These are phyloP conservation scores for Phytopythium sindhum DNA, from an alignment of 352 stramenopile species.

Conservation along the genomic window DNA sequence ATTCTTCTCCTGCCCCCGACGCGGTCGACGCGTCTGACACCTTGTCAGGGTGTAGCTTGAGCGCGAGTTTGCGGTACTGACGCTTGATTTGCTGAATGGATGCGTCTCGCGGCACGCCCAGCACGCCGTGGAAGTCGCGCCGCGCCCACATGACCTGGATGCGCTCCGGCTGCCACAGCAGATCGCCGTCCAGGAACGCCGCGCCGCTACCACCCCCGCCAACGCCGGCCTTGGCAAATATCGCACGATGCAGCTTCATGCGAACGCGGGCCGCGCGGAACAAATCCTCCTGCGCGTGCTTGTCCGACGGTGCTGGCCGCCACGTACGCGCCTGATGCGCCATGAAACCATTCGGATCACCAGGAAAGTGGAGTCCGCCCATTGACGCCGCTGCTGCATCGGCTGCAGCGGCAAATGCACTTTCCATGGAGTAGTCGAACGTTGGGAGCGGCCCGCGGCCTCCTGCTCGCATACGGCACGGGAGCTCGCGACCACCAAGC, in stretches of 20 bases:
- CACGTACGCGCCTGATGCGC: slow-evolving; percentile 26
- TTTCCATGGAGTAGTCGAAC: slow-evolving; percentile 34
- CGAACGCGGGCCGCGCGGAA: slow-evolving; percentile 70
- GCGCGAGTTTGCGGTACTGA: slow-evolving; percentile 81
- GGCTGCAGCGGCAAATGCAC: slow-evolving; percentile 18
- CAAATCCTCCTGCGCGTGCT: slow-evolving; percentile 74
- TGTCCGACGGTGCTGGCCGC: slow-evolving; percentile 35
- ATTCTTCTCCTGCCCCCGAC: neutral
- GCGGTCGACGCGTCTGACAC: slow-evolving; percentile 20
- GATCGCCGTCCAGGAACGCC: slow-evolving; percentile 47
- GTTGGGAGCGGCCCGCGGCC: slow-evolving; percentile 27
- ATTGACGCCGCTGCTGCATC: slow-evolving; percentile 4
- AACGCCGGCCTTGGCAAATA: slow-evolving; percentile 31
- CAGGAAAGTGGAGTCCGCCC: neutral
- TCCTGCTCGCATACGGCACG: neutral
- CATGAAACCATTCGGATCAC: neutral
- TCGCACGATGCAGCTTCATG: slow-evolving; percentile 74
- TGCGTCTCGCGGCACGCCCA: slow-evolving; percentile 63
- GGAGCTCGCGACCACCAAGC: neutral
- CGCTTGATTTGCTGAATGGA: slow-evolving; percentile 71
- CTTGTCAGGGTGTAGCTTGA: slow-evolving; percentile 85
- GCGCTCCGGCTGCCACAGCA: slow-evolving; percentile 73
- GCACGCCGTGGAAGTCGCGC: slow-evolving; percentile 69
- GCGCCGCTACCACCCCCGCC: slow-evolving; percentile 18
- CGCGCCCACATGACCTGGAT: slow-evolving; percentile 82